Evolutionary conservation across 495 filamentous ascomycete genomes (phyloP), one percentile per base, ranked within the genome.

Genomic region (Daldinia caldariorum): DNA sequence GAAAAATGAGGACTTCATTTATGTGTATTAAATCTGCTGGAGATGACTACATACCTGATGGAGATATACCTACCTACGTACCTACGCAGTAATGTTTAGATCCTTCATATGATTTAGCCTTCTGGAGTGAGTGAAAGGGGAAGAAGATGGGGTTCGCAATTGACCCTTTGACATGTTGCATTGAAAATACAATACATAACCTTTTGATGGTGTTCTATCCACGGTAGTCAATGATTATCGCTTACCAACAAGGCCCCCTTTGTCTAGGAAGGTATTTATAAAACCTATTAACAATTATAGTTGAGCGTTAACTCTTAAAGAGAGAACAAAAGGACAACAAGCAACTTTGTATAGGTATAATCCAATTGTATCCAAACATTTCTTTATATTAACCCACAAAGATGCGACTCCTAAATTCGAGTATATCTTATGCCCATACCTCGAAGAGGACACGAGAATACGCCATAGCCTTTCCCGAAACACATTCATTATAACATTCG

Each of bases 1-100:
- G 70, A 75, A 79, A 67, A 88, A 89, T 38, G 86, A 88, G 69
- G 85, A 88, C 47, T 88, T 88, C 67, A 84, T 88, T 26, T 87
- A 85, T 70, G 85, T 89, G 18, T 87, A 87, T 57, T 87, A 80
- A 37, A 4, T 26, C 26, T 3, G 3, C 26, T 26, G 26, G 26
- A 26, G 26, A n/a, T n/a, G n/a, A n/a, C 3, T 26, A 26, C 26
- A 1, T 26, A 26, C 3, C 26, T 26, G 1, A 3, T 26, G 26
- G 1, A 26, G 3, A 26, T 26, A 26, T 3, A 26, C 26, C 26
- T 3, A 26, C 26, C 26, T 26, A 26, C 3, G 26, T 26, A 26
- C 3, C 1, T 26, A 26, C 26, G 26, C 3, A 26, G 3, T 26
- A 26, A 3, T 26, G 3, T 3, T 26, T 26, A 3, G 3, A 26